Base-by-base conservation (phyloP, 179 eudicot species). In the Amaranthus tricolor region DNA sequence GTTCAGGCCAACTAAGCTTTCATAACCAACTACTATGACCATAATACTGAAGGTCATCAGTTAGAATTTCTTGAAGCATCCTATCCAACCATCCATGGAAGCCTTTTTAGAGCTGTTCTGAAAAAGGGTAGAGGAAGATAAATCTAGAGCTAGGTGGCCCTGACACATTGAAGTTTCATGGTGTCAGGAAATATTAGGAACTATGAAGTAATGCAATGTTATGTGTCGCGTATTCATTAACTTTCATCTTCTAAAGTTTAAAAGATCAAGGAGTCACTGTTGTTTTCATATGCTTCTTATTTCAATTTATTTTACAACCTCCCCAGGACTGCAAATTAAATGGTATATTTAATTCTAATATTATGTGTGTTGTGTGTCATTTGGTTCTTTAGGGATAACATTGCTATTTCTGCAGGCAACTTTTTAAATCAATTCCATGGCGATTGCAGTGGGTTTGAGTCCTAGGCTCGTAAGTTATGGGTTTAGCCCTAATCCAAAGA, bases 371-470 rank as follows among this genome's bases (percentile, higher is more conserved):
- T 51, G 21, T 47, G 14, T 48, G 54, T 3, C 4, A 16, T 76
- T 44, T 11, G 13, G 16, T 17, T 40, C 52, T 24, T 77, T 64
- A 31, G 52, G 47, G 58, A 58, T 75, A 15, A 43, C 56, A 24
- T 61, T 44, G 16, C 62, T 74, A 8, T 66, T 43, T 7, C 17
- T 65, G 81, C 84, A 78, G 81, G 74, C 6, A 65, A 24, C 62
- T 62, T 9, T 45, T 15, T 10, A 24, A 11, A 21, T 56, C n/a
- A 4, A 50, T 77, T 59, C 66, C 74, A 91, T 94, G 98, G 89
- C 90, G 48, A 71, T 68, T 16, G 70, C 87, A 48, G 24, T 84
- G 76, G 74, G 78, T 70, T 70, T 88, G 51, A 75, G 80, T 54
- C 86, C 90, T 4, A 81, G 85, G 51, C 53, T 85, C 15, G 75